A percentile compares a stretch with the other conserved stretches of the same genome.
These are phyloP conservation scores for Dendryphion nanum DNA, from an alignment of 2,329 filamentous ascomycete species.

Conservation along the genomic window DNA sequence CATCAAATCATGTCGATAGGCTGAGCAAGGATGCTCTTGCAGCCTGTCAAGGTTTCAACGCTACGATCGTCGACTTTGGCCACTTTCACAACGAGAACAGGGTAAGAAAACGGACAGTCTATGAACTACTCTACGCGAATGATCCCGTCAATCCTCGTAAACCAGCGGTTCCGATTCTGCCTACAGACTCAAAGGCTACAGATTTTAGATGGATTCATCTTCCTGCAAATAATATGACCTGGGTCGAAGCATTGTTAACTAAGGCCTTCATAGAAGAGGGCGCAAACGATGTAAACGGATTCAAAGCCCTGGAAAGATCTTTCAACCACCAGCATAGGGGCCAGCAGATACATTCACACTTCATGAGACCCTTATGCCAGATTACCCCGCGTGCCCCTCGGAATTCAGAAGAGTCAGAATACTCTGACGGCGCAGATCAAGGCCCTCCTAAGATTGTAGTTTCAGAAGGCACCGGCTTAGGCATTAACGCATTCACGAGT, in stretches of 20 bases:
- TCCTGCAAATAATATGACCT: conserved; percentile 54
- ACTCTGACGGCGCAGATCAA: conserved; percentile 31
- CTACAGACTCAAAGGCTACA: conserved; percentile 41
- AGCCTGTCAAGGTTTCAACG: conserved; percentile 38
- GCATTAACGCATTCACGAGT: conserved; percentile 20
- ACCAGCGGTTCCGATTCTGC: conserved; percentile 36
- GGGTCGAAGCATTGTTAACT: conserved; percentile 63
- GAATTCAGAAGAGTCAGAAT: conserved; percentile 30
- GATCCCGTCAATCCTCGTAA: conserved; percentile 33
- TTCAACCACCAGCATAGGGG: conserved; percentile 63
- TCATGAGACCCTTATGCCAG: conserved; percentile 61
- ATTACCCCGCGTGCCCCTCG: conserved; percentile 41
- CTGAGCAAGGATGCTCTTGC: conserved; percentile 33
- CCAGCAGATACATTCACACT: conserved; percentile 57
- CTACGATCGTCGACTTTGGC: conserved; percentile 41
- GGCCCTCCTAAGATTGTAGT: conserved; percentile 29
- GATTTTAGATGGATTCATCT: conserved; percentile 48
- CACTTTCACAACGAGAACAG: conserved; percentile 37
- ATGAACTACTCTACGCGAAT: conserved; percentile 35
- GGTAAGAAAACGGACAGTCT: conserved; percentile 31
- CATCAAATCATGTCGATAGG: conserved; percentile 40
- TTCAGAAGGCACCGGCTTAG: conserved; percentile 18
- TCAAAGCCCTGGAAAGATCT: conserved; percentile 61
- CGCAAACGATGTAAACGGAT: conserved; percentile 60
- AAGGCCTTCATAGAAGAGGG: conserved; percentile 65